Percentiles rank a stretch among this genome's conserved stretches.
Conservation (phyloP, 345 rosid genomes). For the Anastatica hierochuntica region DNA sequence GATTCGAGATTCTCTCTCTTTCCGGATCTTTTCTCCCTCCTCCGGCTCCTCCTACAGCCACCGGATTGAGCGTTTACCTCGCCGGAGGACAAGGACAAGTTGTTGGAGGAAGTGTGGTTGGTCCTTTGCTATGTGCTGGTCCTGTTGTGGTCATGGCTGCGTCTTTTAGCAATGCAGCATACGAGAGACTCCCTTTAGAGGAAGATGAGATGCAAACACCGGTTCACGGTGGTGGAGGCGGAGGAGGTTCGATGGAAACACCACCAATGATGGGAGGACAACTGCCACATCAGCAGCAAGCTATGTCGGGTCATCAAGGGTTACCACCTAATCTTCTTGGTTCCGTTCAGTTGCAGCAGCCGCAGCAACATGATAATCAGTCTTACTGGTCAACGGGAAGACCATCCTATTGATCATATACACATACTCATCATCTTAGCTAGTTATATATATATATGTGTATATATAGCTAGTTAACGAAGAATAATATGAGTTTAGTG, state of each 20-base stretch:
- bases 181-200: conserved; percentile 88
- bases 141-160: conserved; percentile 97
- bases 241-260: conserved; percentile 58
- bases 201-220: conserved; percentile 66
- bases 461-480: conserved; percentile 15
- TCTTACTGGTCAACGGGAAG: conserved; percentile 78
- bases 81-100: conserved; percentile 99
- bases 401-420: conserved; percentile 43
- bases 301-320: conserved; percentile 44
- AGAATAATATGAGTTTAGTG: conserved; percentile 12
- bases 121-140: conserved; percentile 71
- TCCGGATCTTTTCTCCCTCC: conserved; percentile 87
- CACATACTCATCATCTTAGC: conserved; percentile 14
- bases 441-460: conserved; percentile 21
- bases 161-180: conserved; percentile 95
- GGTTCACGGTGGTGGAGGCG: conserved; percentile 3
- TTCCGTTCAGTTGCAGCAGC: conserved; percentile 53
- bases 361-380: conserved; percentile 42
- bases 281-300: conserved; percentile 57
- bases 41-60: conserved; percentile 91
- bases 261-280: conserved; percentile 51
- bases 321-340: conserved; percentile 80
- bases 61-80: conserved; percentile 79
- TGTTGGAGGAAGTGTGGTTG: conserved; percentile 93
- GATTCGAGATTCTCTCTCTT: conserved; percentile 82